A percentile compares a stretch with the other conserved stretches of the same genome.
Evolutionary conservation across 208 protist genomes (phyloP).

Genomic region (Phytomonas sp.): DNA sequence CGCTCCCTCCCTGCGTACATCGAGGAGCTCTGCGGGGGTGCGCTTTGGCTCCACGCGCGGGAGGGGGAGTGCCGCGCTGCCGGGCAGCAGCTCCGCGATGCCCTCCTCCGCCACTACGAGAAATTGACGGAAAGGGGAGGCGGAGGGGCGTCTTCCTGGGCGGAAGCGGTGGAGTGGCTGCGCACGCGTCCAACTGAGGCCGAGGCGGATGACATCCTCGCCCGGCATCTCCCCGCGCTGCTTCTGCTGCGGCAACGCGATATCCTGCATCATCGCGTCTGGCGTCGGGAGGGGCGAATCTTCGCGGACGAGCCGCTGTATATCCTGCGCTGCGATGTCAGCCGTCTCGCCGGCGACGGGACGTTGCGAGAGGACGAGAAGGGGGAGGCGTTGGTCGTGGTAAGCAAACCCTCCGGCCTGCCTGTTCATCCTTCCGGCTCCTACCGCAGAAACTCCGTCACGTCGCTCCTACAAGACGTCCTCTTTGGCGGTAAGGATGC

Average conservation of each 20-base stretch:
- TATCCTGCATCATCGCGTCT: conserved; percentile 75
- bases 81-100: conserved; percentile 27
- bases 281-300: conserved; percentile 92
- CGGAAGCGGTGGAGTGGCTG: conserved; percentile 18
- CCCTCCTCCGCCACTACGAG: conserved; percentile 20
- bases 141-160: conserved; percentile 16
- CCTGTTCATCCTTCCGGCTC: conserved; percentile 87
- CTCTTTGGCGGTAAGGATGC: conserved; percentile 39
- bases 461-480: conserved; percentile 82
- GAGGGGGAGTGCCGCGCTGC: conserved; percentile 63
- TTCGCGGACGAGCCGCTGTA: conserved; percentile 40
- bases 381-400: conserved; percentile 36
- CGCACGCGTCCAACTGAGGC: conserved; percentile 2
- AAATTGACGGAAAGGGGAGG: background rate
- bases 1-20: conserved; percentile 53
- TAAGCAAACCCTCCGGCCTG: conserved; percentile 62
- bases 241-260: conserved; percentile 73
- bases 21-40: conserved; percentile 52
- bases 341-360: background rate
- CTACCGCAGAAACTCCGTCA: conserved; percentile 90
- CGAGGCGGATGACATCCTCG: conserved; percentile 14
- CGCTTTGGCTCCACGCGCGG: conserved; percentile 52
- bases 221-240: conserved; percentile 10
- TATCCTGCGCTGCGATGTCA: conserved; percentile 39
- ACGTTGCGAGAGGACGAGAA: conserved; percentile 27